phyloP scores from a whole-genome alignment of 495 filamentous ascomycete genomes.

The Glutinoglossum americanum region DNA sequence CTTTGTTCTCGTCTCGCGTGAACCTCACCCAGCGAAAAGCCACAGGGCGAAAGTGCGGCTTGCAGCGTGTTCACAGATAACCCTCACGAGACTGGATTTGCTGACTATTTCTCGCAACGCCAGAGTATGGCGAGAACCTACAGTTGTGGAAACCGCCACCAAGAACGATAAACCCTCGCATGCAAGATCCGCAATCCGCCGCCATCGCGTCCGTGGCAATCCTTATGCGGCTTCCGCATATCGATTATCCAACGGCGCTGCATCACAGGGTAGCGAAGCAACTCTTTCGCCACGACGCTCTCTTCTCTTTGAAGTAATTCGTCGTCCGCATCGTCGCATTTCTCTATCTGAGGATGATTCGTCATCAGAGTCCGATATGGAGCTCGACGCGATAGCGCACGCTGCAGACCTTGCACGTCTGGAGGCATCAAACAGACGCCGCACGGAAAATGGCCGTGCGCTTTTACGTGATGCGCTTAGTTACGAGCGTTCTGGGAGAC shows the following conservation, averaged over 20 bases:
- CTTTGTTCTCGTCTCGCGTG: neutral
- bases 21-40: neutral
- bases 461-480: conserved; percentile 5
- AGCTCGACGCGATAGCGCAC: neutral
- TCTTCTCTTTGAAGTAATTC: neutral
- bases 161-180: conserved; percentile 35
- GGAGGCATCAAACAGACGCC: conserved; percentile 3
- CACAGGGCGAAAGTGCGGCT: neutral
- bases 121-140: conserved; percentile 38
- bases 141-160: conserved; percentile 33
- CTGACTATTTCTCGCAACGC: conserved; percentile 7
- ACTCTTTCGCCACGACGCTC: neutral
- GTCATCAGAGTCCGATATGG: neutral
- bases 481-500: conserved; percentile 3
- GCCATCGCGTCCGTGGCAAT: conserved; percentile 21
- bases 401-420: conserved; percentile 1
- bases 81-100: neutral
- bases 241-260: conserved; percentile 4
- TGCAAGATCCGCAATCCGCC: conserved; percentile 53
- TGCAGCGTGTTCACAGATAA: neutral
- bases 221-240: conserved; percentile 5
- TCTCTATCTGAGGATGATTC: neutral
- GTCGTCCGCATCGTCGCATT: neutral
- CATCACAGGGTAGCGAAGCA: neutral
- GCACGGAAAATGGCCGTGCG: neutral